Percentiles rank a stretch among this genome's conserved stretches.
Conservation (phyloP, 2,329 filamentous ascomycete genomes). For the Claviceps africana region DNA sequence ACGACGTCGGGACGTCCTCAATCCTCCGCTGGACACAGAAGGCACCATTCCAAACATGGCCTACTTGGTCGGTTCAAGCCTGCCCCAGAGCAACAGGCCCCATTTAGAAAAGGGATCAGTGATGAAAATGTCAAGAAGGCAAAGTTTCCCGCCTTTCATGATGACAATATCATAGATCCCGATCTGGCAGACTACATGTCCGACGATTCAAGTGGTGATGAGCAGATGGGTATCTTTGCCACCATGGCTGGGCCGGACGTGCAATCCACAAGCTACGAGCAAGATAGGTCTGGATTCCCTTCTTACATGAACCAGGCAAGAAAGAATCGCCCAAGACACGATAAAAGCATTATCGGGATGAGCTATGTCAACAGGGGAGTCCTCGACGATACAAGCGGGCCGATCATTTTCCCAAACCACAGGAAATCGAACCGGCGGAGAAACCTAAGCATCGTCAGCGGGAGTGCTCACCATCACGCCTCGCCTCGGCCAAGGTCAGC, state of each 20-base stretch:
- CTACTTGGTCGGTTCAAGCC: conserved; percentile 60
- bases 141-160: conserved; percentile 81
- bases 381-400: conserved; percentile 46
- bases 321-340: conserved; percentile 58
- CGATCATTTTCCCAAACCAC: conserved; percentile 42
- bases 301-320: conserved; percentile 59
- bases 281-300: conserved; percentile 59
- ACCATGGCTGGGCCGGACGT: conserved; percentile 53
- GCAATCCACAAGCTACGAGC: conserved; percentile 53
- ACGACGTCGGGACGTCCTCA: conserved; percentile 55
- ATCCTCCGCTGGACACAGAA: conserved; percentile 60
- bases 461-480: conserved; percentile 49
- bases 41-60: conserved; percentile 79
- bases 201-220: conserved; percentile 85
- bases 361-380: conserved; percentile 53
- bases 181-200: conserved; percentile 93
- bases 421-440: conserved; percentile 54
- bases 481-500: conserved; percentile 55
- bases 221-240: conserved; percentile 77
- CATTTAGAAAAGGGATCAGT: conserved; percentile 61
- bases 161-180: conserved; percentile 96
- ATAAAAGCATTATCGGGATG: conserved; percentile 60
- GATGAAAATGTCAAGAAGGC: conserved; percentile 53
- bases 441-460: conserved; percentile 74
- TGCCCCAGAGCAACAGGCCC: conserved; percentile 64